These are phyloP conservation scores for Geopyxis carbonaria DNA, from an alignment of 495 filamentous ascomycete genomes.

Conservation along the genomic window DNA sequence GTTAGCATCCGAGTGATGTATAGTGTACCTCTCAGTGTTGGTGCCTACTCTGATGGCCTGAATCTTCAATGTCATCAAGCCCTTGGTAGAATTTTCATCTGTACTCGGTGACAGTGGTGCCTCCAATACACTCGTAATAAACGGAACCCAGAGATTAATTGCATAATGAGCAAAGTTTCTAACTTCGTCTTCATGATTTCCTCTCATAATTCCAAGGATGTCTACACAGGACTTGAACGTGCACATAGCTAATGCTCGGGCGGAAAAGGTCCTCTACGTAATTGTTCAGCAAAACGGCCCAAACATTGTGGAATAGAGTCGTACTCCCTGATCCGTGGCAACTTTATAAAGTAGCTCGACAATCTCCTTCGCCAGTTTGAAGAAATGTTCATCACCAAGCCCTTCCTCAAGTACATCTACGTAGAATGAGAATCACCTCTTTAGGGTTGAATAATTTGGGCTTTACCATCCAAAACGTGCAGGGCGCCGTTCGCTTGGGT, in stretches of 20 bases:
- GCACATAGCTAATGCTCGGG: conserved; percentile 67
- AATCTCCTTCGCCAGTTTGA: conserved; percentile 64
- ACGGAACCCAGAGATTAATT: conserved; percentile 67
- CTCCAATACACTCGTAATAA: conserved; percentile 44
- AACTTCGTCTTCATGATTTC: conserved; percentile 69
- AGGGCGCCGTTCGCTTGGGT: conserved; percentile 74
- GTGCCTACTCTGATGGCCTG: conserved; percentile 61
- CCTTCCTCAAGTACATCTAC: conserved; percentile 78
- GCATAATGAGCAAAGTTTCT: conserved; percentile 77
- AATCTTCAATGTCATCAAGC: conserved; percentile 63
- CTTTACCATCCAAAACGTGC: conserved; percentile 21
- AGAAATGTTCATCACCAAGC: conserved; percentile 86
- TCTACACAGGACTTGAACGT: conserved; percentile 86
- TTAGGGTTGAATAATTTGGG: not conserved
- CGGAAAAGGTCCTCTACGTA: conserved; percentile 41
- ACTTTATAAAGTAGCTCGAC: conserved; percentile 68
- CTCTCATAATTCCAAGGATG: conserved; percentile 86
- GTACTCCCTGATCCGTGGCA: conserved; percentile 43
- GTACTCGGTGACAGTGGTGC: conserved; percentile 43
- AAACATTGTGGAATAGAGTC: not conserved
- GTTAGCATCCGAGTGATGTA: not conserved
- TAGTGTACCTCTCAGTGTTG: not conserved
- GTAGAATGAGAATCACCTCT: not conserved
- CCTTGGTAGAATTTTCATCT: conserved; percentile 25
- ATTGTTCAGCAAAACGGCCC: not conserved